These are phyloP conservation scores for Euphrasia confusa DNA, from an alignment of 257 asterid species.

Conservation along the genomic window DNA sequence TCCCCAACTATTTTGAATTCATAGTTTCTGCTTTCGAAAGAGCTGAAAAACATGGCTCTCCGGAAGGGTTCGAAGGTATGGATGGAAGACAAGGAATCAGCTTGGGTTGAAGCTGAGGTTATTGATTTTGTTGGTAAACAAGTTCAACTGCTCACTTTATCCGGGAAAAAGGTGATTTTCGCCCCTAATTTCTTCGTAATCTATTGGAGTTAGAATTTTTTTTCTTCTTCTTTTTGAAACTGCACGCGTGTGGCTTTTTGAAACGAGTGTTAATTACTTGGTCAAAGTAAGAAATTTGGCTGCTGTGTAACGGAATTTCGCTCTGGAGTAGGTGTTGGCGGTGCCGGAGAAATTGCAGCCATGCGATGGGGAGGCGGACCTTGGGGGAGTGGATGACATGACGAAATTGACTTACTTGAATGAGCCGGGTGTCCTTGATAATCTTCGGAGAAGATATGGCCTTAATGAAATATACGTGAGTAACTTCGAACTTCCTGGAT, in stretches of 20 bases:
- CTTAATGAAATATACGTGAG: constrained; percentile 7
- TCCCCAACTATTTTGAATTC: constrained; percentile 15
- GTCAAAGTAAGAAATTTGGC: neutral
- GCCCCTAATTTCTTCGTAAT: constrained; percentile 4
- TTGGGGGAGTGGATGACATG: constrained; percentile 99
- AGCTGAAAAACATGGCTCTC: constrained; percentile 46
- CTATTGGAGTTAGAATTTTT: neutral
- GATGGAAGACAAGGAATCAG: constrained; percentile 75
- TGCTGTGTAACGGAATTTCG: constrained; percentile 12
- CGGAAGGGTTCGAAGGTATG: constrained; percentile 82
- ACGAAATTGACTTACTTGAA: constrained; percentile 73
- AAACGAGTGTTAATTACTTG: neutral
- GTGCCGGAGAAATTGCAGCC: constrained; percentile 67
- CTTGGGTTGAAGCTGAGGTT: constrained; percentile 82
- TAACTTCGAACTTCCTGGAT: neutral
- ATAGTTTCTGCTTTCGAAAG: constrained; percentile 2
- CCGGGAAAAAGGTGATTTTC: constrained; percentile 63
- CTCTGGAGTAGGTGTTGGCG: constrained; percentile 44
- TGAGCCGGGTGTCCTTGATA: constrained; percentile 95
- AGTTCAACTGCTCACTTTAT: constrained; percentile 60
- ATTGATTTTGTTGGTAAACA: constrained; percentile 62
- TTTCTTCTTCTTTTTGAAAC: neutral
- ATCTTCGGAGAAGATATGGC: neutral
- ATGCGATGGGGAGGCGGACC: constrained; percentile 85
- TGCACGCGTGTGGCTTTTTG: neutral